phyloP scores from a whole-genome alignment of 2,329 filamentous ascomycete species.

The Scortechinia acanthostroma region DNA sequence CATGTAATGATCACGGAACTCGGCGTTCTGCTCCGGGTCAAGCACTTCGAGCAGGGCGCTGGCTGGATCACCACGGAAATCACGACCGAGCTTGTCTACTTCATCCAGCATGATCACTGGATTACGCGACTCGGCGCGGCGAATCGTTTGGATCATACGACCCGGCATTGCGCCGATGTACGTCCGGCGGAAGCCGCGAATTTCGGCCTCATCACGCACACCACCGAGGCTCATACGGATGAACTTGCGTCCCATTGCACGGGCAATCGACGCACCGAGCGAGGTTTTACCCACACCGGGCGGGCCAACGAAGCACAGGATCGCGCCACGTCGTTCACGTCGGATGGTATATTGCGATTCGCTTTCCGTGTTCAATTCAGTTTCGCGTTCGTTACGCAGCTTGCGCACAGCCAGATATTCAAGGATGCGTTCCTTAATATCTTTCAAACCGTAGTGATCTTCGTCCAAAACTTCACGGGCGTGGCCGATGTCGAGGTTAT shows the following conservation, averaged over 20 bases:
- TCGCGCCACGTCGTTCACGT: constrained; percentile 74
- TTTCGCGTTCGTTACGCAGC: constrained; percentile 62
- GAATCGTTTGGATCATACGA: constrained; percentile 82
- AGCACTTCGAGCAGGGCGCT: constrained; percentile 97
- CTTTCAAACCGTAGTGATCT: constrained; percentile 92
- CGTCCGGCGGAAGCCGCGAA: constrained; percentile 85
- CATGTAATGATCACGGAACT: constrained; percentile 92
- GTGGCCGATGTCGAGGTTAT: constrained; percentile 71
- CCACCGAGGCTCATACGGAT: constrained; percentile 94
- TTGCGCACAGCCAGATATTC: constrained; percentile 96
- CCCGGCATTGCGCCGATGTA: constrained; percentile 99
- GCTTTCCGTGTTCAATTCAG: constrained; percentile 26
- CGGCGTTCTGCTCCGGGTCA: constrained; percentile 93
- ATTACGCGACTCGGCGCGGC: constrained; percentile 91
- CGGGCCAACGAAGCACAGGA: constrained; percentile 84
- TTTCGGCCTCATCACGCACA: constrained; percentile 93
- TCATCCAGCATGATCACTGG: constrained; percentile 94
- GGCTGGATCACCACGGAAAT: constrained; percentile 89
- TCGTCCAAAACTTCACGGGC: constrained; percentile 88
- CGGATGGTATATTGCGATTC: constrained; percentile 36
- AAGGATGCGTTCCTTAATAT: constrained; percentile 90
- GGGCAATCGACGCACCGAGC: constrained; percentile 84
- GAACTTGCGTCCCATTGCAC: constrained; percentile 93
- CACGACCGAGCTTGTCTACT: constrained; percentile 90
- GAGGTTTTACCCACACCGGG: constrained; percentile 96